Conservation (phyloP, 2,329 filamentous ascomycete genomes). For the Neonectria punicea region DNA sequence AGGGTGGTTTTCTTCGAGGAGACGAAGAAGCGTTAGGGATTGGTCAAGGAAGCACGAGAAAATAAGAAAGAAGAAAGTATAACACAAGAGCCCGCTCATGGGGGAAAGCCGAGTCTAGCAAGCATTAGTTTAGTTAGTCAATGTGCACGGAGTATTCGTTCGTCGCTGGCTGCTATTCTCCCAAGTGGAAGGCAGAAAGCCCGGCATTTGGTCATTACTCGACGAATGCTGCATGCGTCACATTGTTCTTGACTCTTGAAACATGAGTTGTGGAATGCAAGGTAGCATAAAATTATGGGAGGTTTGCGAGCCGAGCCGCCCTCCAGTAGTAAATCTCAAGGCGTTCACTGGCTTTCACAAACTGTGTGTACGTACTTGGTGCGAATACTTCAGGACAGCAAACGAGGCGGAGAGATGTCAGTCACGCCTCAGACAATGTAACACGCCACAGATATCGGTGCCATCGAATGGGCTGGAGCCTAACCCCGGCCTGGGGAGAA, state of each 20-base stretch:
- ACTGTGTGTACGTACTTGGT: background rate
- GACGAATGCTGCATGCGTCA: background rate
- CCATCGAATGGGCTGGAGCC: constrained; percentile 3
- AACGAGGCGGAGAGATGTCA: background rate
- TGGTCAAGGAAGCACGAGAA: background rate
- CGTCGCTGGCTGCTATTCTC: background rate
- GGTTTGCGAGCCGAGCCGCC: background rate
- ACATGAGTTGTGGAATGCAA: background rate
- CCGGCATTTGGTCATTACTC: background rate
- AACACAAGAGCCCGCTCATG: background rate
- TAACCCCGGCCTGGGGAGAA: background rate
- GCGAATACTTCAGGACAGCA: background rate
- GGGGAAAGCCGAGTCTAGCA: background rate
- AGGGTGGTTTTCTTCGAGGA: background rate
- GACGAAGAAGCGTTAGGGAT: background rate
- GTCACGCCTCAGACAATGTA: background rate
- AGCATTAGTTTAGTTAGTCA: background rate
- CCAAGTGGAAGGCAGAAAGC: background rate
- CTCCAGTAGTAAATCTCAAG: background rate
- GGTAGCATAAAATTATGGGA: background rate
- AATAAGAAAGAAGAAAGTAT: background rate
- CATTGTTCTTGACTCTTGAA: background rate
- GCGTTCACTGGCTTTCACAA: background rate
- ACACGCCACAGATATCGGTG: background rate
- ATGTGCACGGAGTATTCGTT: background rate